Percentiles rank a stretch among this genome's conserved stretches.
phyloP scores from a whole-genome alignment of 2,329 filamentous ascomycete genomes.

The Huntiella omanensis region DNA sequence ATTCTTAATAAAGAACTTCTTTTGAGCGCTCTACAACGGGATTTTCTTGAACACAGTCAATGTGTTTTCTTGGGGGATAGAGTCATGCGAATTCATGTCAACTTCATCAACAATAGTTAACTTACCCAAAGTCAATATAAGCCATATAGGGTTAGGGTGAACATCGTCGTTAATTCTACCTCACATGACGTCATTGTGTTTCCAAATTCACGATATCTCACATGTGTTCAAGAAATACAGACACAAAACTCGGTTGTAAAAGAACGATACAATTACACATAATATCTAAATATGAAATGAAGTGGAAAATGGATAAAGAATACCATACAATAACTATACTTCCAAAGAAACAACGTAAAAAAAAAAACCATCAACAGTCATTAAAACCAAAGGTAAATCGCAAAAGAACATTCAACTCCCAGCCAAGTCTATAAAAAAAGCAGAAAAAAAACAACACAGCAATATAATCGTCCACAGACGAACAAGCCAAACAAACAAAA shows the following conservation, averaged over 20 bases:
- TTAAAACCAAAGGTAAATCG: not conserved
- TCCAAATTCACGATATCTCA: no score
- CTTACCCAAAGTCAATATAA: no score
- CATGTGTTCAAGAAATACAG: no score
- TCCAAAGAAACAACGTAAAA: not conserved
- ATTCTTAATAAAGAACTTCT: no score
- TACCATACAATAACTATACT: not conserved
- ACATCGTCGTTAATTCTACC: no score
- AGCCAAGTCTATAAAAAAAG: constrained; percentile 1
- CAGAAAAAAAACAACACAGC: not conserved
- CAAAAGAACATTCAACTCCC: not conserved
- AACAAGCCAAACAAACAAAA: not conserved
- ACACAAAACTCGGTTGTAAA: not conserved
- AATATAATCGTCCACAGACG: not conserved
- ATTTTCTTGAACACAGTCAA: no score
- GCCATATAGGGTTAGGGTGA: no score
- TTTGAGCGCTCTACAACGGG: no score
- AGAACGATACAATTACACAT: not conserved
- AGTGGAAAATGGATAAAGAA: not conserved
- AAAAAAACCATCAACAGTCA: not conserved
- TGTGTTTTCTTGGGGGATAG: no score
- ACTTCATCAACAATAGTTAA: no score
- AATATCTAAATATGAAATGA: not conserved
- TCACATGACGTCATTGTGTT: no score
- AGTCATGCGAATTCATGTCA: no score